Percentiles rank a stretch among this genome's conserved stretches.
Conservation (phyloP, 345 rosid genomes). For the Raphanus raphanistrum region DNA sequence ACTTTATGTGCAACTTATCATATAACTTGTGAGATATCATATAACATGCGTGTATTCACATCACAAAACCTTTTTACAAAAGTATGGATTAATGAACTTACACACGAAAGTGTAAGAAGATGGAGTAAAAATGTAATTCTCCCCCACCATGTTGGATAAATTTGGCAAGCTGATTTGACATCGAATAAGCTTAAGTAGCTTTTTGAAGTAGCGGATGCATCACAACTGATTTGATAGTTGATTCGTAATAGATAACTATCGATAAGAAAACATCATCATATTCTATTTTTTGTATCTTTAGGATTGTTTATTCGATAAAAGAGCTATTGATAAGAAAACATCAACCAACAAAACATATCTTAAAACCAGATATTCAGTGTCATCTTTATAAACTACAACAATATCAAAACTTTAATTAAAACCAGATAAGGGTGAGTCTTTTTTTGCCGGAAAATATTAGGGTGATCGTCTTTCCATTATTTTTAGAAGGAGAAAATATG, state of each 20-base stretch:
- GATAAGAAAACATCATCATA: background rate
- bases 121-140: constrained; percentile 2
- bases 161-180: constrained; percentile 32
- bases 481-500: too few species aligned
- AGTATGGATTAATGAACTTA: background rate
- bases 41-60: background rate
- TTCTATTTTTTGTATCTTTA: background rate
- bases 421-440: too few species aligned
- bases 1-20: background rate
- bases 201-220: constrained; percentile 16
- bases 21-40: background rate
- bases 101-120: background rate
- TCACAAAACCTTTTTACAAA: background rate
- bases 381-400: background rate
- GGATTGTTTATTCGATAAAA: constrained; percentile 4
- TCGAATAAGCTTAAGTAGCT: constrained; percentile 16
- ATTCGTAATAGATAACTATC: constrained; percentile 10
- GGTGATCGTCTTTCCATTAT: too few species aligned
- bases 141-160: constrained; percentile 25
- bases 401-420: background rate
- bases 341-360: background rate
- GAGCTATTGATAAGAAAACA: background rate
- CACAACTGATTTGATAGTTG: constrained; percentile 19
- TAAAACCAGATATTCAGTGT: background rate
- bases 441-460: too few species aligned